A percentile compares a stretch with the other conserved stretches of the same genome.
Conservation (phyloP, 2,329 filamentous ascomycete species). For the Cordyceps tenuipes region DNA sequence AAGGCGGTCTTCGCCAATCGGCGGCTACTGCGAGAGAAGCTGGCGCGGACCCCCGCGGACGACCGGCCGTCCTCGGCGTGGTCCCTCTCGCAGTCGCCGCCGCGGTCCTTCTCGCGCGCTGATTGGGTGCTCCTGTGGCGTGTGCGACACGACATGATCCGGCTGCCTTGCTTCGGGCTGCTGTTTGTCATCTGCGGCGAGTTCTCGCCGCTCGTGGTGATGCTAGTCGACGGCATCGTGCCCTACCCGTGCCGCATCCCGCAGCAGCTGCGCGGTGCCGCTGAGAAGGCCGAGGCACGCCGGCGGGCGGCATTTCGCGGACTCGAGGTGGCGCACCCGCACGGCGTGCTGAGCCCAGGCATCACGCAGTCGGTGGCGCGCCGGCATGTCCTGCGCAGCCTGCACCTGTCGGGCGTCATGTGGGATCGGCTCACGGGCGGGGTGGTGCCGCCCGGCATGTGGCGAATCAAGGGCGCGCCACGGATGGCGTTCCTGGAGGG, state of each 20-base stretch:
- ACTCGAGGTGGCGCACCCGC: conserved; percentile 24
- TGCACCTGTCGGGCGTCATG: conserved; percentile 36
- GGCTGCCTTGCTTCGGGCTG: conserved; percentile 69
- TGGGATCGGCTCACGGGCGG: conserved; percentile 40
- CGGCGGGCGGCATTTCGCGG: conserved; percentile 41
- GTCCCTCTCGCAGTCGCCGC: conserved; percentile 25
- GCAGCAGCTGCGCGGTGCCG: conserved; percentile 53
- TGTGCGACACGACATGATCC: conserved; percentile 62
- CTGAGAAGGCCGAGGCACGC: conserved; percentile 46
- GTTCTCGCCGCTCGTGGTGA: conserved; percentile 72
- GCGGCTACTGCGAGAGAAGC: conserved; percentile 38
- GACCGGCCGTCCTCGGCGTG: conserved; percentile 40
- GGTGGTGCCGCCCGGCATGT: conserved; percentile 39
- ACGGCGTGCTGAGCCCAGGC: conserved; percentile 27
- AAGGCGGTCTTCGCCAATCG: conserved; percentile 65
- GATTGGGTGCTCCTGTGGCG: conserved; percentile 64
- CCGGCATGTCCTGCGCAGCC: conserved; percentile 32
- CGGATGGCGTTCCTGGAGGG: conserved; percentile 55
- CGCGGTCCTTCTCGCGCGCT: conserved; percentile 44
- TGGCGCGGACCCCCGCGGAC: conserved; percentile 39
- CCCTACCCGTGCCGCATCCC: conserved; percentile 81
- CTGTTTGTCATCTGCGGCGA: conserved; percentile 75
- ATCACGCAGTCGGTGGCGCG: conserved; percentile 24
- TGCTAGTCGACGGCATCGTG: conserved; percentile 61
- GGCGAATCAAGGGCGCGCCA: conserved; percentile 44